Evolutionary conservation across 2,329 filamentous ascomycete genomes (phyloP), one percentile per base, ranked within the genome.

Genomic region (Pseudogymnoascus sp.): DNA sequence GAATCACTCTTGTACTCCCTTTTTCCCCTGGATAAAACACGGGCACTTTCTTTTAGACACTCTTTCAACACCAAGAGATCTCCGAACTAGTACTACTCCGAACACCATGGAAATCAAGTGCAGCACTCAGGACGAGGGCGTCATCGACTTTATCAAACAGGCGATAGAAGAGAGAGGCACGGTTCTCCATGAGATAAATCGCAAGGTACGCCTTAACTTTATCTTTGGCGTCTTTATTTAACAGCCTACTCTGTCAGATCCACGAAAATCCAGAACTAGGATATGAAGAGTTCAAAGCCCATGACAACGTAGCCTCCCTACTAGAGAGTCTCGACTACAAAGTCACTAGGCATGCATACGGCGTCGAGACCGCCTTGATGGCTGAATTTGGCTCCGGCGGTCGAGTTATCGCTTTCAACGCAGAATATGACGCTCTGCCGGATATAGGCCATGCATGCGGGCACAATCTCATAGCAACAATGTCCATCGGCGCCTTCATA

Each of bases 321-420:
- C 73, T 84, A 0, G 73, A 77, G 42, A 65, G 69, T 1, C 75
- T 77, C 3, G 81, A 79, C 0, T 81, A 79, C 67, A 64, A 68
- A 0, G 79, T 83, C 5, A 79, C 73, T 4, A 76, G 77, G 0
- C 77, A 80, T 61, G 78, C 81, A 0, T 82, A 81, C 67, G 81
- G 79, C 2, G 66, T 84, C 0, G 73, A 76, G 7, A 85, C 82
- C 0, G 75, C 80, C 1, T 84, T 85, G 66, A 77, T 78, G 59
- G 78, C 76, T 10, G 72, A 76, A 12, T 72, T 72, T 56, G 79
- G 80, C 28, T 68, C 71, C 0, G 77, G 76, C 4, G 77, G 78
- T 3, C 73, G 75, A 0, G 73, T 77, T 0, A 69, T 79, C 28
- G 71, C 75, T 23, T 75, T 75, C 64, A 79, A 78, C 65, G 77